Evolutionary conservation across 192 early-diverging fungal genomes (phyloP).

Genomic region (Spinellus fusiger): DNA sequence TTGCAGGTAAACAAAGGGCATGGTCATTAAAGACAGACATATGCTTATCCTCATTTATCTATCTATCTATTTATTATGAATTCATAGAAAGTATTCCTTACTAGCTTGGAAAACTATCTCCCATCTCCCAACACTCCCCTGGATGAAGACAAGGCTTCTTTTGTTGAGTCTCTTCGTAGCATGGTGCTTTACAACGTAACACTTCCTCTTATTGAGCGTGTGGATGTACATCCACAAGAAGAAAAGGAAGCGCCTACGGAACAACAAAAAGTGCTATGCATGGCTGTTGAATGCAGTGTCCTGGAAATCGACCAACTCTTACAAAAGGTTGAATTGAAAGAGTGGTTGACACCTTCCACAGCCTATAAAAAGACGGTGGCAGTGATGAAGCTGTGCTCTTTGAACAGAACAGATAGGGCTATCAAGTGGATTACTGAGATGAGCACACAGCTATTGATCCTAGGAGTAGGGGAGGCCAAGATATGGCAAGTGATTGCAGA

Average conservation of each 20-base stretch:
- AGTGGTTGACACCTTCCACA: background rate
- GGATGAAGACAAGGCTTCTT: constrained; percentile 5
- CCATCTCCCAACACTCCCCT: background rate
- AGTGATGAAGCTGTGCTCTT: constrained; percentile 1
- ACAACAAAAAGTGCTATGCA: background rate
- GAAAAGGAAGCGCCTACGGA: too few species aligned
- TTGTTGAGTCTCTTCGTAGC: background rate
- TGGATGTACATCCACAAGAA: background rate
- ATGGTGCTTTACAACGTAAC: constrained; percentile 1
- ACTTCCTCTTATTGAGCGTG: background rate
- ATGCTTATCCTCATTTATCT: background rate
- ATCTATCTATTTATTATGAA: background rate
- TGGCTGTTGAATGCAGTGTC: constrained; percentile 3
- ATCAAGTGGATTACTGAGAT: constrained; percentile 2
- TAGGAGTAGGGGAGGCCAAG: background rate
- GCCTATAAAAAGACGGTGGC: constrained; percentile 1
- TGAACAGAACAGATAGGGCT: background rate
- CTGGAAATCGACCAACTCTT: constrained; percentile 1
- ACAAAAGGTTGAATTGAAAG: background rate
- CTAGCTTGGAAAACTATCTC: constrained; percentile 7
- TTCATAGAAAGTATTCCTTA: background rate
- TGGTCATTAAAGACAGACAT: background rate
- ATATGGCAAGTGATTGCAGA: constrained; percentile 3
- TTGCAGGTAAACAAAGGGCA: background rate
- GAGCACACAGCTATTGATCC: background rate